These are phyloP conservation scores for Cercospora sesami DNA, from an alignment of 2,329 filamentous ascomycete species.

Conservation along the genomic window DNA sequence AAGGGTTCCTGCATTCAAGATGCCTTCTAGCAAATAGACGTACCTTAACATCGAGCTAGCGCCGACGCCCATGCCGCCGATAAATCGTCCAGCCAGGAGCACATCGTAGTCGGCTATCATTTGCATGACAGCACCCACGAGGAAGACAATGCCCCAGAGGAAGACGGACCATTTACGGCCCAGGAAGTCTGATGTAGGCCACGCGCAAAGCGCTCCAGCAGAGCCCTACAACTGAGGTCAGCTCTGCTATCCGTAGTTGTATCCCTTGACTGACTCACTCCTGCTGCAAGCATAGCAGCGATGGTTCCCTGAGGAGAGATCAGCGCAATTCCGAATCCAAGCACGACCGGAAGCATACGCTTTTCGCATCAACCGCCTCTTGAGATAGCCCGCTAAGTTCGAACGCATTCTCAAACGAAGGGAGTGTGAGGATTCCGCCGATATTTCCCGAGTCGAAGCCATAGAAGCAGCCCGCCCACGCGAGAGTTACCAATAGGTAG, in stretches of 20 bases:
- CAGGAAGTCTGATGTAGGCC: constrained; percentile 22
- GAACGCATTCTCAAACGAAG: constrained; percentile 27
- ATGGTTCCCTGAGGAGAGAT: constrained; percentile 16
- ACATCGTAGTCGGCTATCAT: constrained; percentile 25
- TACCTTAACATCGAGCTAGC: constrained; percentile 22
- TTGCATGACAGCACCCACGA: constrained; percentile 23
- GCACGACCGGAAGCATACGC: neutral
- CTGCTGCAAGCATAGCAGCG: constrained; percentile 26
- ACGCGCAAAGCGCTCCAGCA: constrained; percentile 21
- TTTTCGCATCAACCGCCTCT: constrained; percentile 8
- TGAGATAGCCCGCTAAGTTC: constrained; percentile 19
- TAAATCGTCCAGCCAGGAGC: constrained; percentile 23
- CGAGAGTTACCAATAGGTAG: constrained; percentile 22
- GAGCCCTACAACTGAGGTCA: constrained; percentile 12
- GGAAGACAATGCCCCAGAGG: constrained; percentile 23
- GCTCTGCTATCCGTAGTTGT: neutral
- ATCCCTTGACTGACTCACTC: neutral
- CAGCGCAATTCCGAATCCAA: neutral
- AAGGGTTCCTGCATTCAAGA: neutral
- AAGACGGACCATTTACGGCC: constrained; percentile 28
- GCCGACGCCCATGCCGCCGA: constrained; percentile 27
- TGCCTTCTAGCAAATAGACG: neutral
- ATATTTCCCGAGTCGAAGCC: constrained; percentile 27
- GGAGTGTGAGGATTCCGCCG: constrained; percentile 23
- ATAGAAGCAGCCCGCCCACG: constrained; percentile 26